Conservation (phyloP, 2,329 filamentous ascomycete species). For the Fusarium sp. region DNA sequence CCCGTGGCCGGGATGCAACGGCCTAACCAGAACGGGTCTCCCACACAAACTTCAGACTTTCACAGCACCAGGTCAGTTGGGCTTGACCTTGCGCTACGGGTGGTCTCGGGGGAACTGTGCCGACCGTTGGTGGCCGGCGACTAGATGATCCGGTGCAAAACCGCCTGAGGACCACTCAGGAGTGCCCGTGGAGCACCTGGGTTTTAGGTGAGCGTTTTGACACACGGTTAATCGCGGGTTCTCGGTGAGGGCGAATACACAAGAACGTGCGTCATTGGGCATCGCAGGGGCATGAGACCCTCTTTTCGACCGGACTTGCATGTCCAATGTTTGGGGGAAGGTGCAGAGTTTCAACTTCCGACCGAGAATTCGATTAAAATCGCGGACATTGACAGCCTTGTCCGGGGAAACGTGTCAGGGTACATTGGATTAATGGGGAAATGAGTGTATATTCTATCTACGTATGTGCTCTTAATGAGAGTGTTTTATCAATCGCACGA, state of each 20-base stretch:
- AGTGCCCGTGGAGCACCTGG: slow-evolving; percentile 12
- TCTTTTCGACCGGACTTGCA: slow-evolving; percentile 36
- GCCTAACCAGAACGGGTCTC: slow-evolving; percentile 45
- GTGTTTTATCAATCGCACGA: not conserved
- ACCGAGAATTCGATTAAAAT: slow-evolving; percentile 24
- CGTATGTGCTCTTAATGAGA: not conserved
- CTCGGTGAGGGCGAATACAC: slow-evolving; percentile 42
- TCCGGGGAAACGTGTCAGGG: slow-evolving; percentile 15
- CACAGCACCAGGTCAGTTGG: slow-evolving; percentile 18
- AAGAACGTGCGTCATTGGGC: slow-evolving; percentile 42
- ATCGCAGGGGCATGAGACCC: slow-evolving; percentile 12
- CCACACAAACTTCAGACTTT: slow-evolving; percentile 26
- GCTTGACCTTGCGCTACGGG: slow-evolving; percentile 45
- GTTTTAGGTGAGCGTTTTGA: slow-evolving; percentile 25
- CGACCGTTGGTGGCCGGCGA: slow-evolving; percentile 38
- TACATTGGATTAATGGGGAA: not conserved
- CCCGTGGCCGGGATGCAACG: slow-evolving; percentile 46
- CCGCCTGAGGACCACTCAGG: slow-evolving; percentile 24
- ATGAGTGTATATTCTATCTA: slow-evolving; percentile 7
- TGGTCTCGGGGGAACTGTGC: slow-evolving; percentile 47
- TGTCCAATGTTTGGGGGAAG: slow-evolving; percentile 29
- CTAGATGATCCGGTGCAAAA: slow-evolving; percentile 41
- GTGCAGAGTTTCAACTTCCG: slow-evolving; percentile 9
- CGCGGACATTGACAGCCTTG: slow-evolving; percentile 37
- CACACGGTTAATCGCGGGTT: slow-evolving; percentile 47